Percentiles rank a stretch among this genome's conserved stretches.
Evolutionary conservation across 257 asterid genomes (phyloP).

Genomic region (Nicotiana paniculata): DNA sequence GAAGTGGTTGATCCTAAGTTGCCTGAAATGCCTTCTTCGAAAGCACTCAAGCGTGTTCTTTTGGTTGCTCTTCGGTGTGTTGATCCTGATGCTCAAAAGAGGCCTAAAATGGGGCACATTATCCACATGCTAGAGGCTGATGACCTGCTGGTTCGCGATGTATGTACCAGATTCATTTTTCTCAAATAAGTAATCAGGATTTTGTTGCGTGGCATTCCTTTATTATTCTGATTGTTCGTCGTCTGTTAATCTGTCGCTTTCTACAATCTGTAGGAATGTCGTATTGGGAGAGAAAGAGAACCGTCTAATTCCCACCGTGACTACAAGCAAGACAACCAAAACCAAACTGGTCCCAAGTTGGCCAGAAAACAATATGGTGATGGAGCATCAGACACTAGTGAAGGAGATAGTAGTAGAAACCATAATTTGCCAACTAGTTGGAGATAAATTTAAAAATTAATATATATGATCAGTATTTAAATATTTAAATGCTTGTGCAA

Average conservation of each 20-base stretch:
- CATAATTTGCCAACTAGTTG: slow-evolving; percentile 30
- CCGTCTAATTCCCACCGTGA: slow-evolving; percentile 39
- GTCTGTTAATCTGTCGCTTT: background rate
- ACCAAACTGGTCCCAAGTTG: slow-evolving; percentile 23
- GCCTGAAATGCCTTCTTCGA: slow-evolving; percentile 69
- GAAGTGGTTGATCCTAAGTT: slow-evolving; percentile 87
- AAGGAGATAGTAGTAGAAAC: slow-evolving; percentile 41
- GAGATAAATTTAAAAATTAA: slow-evolving; percentile 26
- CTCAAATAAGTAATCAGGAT: background rate
- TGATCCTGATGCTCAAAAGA: slow-evolving; percentile 90
- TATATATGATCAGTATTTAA: slow-evolving; percentile 3
- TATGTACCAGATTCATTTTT: slow-evolving; percentile 20
- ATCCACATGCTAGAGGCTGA: slow-evolving; percentile 94
- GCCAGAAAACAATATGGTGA: slow-evolving; percentile 32
- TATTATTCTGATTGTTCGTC: background rate
- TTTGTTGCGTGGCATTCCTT: background rate
- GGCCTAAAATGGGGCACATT: slow-evolving; percentile 92
- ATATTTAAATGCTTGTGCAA: slow-evolving; percentile 15
- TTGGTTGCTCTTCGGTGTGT: slow-evolving; percentile 93
- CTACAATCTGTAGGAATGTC: slow-evolving; percentile 45
- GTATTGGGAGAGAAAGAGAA: slow-evolving; percentile 28
- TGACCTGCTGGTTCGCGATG: slow-evolving; percentile 66
- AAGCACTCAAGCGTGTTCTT: slow-evolving; percentile 72
- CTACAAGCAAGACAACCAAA: slow-evolving; percentile 27
- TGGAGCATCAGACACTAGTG: slow-evolving; percentile 37